Evolutionary conservation across 75 land plant species (phyloP), one percentile per base, ranked within the genome.

Genomic region (Cupressus sempervirens): DNA sequence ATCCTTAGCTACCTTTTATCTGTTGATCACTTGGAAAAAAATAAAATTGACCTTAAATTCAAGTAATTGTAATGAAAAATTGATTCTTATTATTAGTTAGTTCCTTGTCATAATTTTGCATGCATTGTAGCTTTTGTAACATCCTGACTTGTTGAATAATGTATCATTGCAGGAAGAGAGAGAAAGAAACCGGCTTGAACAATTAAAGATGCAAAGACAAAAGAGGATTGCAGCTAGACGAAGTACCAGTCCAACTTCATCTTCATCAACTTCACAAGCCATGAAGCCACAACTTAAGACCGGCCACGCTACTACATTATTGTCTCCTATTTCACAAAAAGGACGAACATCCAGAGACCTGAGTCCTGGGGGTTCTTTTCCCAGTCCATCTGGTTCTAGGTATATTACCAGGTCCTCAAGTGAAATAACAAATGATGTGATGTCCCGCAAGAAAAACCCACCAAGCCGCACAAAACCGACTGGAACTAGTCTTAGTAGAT

Each of bases 211-310:
- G 48, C 93, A 94, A 79, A 92, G 95, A 58, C 95, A 93, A 82
- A 93, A 94, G 84, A 91, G 98, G 86, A 95, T 95, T 83, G 93
- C 94, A 74, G 96, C 94, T 38, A 89, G 95, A 84, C 81, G 88
- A 15, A 82, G 84, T 86, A 53, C 88, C 26, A 86, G 41, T 30
- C 80, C 88, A 26, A 81, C 86, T 62, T 85, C 88, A 38, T 87
- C 92, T 79, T 32, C 91, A 34, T 54, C 72, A 5, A 74, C 85
- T 82, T 53, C 90, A 23, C 68, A 85, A 40, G 13, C 84, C 13
- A 29, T 65, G 46, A 86, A 83, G 30, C 48, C 41, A 72, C 89
- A 70, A 40, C 41, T 89, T 45, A 88, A 82, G 80, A 53, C 89
- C 80, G 83, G 83, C 30, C 35, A 83, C 34, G 85, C 91, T 14